These are phyloP conservation scores for Xylariales sp. DNA, from an alignment of 2,329 filamentous ascomycete species.

Conservation along the genomic window DNA sequence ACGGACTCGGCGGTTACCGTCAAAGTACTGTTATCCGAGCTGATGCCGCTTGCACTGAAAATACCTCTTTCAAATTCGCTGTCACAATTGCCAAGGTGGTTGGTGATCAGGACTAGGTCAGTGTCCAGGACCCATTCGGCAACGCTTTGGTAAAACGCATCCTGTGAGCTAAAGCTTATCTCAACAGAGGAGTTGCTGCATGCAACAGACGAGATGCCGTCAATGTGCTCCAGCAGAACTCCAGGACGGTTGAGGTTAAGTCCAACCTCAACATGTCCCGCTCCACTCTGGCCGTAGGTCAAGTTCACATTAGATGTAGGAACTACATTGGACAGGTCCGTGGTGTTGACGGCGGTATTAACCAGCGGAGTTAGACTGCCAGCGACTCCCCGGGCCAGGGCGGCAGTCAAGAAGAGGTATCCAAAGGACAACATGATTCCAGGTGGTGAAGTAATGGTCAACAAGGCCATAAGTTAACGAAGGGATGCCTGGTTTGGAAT, in stretches of 20 bases:
- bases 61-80: constrained; percentile 32
- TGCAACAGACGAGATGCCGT: background rate
- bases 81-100: constrained; percentile 36
- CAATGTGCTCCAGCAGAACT: background rate
- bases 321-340: background rate
- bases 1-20: constrained; percentile 24
- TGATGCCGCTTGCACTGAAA: constrained; percentile 27
- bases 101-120: constrained; percentile 29
- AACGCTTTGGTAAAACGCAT: background rate
- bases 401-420: no score
- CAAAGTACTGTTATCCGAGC: constrained; percentile 19
- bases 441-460: no score
- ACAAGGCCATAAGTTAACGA: no score
- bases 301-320: background rate
- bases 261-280: background rate
- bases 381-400: no score
- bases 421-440: no score
- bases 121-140: background rate
- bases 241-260: background rate
- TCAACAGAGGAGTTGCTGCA: background rate
- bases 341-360: background rate
- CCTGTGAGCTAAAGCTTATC: background rate
- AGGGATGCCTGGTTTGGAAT: no score
- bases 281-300: background rate
- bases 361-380: background rate